These are phyloP conservation scores for Neonectria sp. DNA, from an alignment of 2,329 filamentous ascomycete species.

Conservation along the genomic window DNA sequence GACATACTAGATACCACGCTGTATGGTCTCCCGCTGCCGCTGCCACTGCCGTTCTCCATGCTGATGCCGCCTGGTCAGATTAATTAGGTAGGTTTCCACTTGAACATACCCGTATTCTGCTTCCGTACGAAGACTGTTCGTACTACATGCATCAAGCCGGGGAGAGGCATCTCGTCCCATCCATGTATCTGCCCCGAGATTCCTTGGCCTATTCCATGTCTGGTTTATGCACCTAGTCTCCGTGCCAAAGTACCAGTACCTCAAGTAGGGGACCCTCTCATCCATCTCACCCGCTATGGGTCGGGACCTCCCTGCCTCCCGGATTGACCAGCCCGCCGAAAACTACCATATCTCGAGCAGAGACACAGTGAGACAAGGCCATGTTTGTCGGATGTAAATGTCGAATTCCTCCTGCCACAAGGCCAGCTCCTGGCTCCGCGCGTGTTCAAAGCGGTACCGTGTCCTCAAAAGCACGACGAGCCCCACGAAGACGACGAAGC, in stretches of 20 bases:
- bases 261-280: background rate
- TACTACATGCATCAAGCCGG: background rate
- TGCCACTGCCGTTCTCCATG: constrained; percentile 4
- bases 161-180: constrained; percentile 19
- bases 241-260: constrained; percentile 21
- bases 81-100: background rate
- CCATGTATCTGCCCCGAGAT: constrained; percentile 13
- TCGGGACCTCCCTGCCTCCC: constrained; percentile 14
- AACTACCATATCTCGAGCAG: constrained; percentile 14
- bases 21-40: background rate
- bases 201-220: constrained; percentile 12
- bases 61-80: background rate
- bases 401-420: constrained; percentile 12
- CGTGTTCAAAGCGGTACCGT: constrained; percentile 14
- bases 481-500: constrained; percentile 30
- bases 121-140: background rate
- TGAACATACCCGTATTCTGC: background rate
- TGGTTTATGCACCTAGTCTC: constrained; percentile 6
- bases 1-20: background rate
- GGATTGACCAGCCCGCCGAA: constrained; percentile 4
- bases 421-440: constrained; percentile 4
- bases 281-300: background rate
- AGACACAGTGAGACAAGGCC: constrained; percentile 28
- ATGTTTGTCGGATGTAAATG: constrained; percentile 24
- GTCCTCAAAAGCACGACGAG: constrained; percentile 10